Percentiles rank a stretch among this genome's conserved stretches.
phyloP scores from a whole-genome alignment of 2,329 filamentous ascomycete genomes.

The Colletotrichum paranaense region DNA sequence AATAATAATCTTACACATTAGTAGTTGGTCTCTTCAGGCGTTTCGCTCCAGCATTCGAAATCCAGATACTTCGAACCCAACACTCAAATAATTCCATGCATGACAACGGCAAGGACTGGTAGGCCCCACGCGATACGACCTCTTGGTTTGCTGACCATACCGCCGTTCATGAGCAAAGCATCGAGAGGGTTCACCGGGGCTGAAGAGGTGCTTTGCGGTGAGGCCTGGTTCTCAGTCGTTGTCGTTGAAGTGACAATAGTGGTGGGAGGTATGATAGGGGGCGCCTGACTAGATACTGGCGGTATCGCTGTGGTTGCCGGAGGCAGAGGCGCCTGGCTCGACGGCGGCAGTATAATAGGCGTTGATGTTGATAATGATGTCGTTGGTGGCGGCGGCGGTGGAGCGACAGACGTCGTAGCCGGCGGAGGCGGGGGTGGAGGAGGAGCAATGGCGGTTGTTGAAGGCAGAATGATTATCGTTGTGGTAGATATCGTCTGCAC shows the following conservation, averaged over 20 bases:
- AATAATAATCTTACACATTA: constrained; percentile 31
- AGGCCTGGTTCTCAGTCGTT: not conserved
- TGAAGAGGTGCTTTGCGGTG: constrained; percentile 2
- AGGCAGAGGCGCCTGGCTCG: constrained; percentile 6
- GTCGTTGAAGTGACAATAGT: not conserved
- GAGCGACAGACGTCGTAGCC: not conserved
- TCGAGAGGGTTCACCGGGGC: constrained; percentile 28
- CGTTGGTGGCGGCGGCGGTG: constrained; percentile 3
- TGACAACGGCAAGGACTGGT: not conserved
- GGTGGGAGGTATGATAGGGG: not conserved
- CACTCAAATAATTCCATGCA: not conserved
- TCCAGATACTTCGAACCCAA: not conserved
- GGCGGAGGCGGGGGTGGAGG: not conserved
- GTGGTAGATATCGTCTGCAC: constrained; percentile 13
- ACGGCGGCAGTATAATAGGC: not conserved
- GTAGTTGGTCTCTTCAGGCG: not conserved
- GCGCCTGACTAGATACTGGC: not conserved
- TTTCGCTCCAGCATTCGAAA: not conserved
- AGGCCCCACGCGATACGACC: not conserved
- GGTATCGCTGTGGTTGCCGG: not conserved
- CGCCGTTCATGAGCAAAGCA: constrained; percentile 25
- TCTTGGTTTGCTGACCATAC: not conserved
- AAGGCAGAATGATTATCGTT: not conserved
- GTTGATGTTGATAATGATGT: not conserved
- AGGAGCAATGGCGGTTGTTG: not conserved